Conservation (phyloP, 768 basidiomycete genomes). For the Imleria badia region DNA sequence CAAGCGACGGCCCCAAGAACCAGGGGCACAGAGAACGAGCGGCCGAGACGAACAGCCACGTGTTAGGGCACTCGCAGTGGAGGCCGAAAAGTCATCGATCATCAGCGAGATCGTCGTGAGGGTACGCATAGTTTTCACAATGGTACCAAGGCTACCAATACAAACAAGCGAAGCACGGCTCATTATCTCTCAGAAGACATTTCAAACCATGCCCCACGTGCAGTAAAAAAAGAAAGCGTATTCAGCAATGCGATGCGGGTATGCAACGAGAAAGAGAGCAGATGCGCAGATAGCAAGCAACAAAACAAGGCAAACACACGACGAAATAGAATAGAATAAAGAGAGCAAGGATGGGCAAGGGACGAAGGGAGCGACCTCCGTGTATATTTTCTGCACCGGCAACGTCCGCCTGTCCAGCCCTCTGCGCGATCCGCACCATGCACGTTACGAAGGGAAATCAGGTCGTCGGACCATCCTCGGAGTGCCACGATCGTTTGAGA, state of each 20-base stretch:
- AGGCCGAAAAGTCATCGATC: too few relatives aligned
- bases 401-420: not conserved
- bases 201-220: not conserved
- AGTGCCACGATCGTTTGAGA: slow-evolving; percentile 29
- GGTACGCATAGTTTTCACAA: not conserved
- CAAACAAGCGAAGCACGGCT: not conserved
- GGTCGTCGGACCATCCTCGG: slow-evolving; percentile 20
- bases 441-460: not conserved
- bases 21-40: too few relatives aligned
- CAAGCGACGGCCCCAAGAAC: too few relatives aligned
- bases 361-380: not conserved
- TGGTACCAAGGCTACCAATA: not conserved
- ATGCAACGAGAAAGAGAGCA: not conserved
- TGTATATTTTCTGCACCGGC: not conserved
- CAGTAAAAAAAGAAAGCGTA: slow-evolving; percentile 1
- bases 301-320: not conserved
- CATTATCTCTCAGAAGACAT: not conserved
- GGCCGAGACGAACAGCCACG: too few relatives aligned
- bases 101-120: not conserved
- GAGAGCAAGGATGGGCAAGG: not conserved
- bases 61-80: too few relatives aligned
- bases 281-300: not conserved
- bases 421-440: not conserved
- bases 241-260: not conserved
- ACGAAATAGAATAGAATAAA: not conserved